A percentile compares a stretch with the other conserved stretches of the same genome.
These are phyloP conservation scores for Ogataea kodamae DNA, from an alignment of 805 yeast species.

Conservation along the genomic window DNA sequence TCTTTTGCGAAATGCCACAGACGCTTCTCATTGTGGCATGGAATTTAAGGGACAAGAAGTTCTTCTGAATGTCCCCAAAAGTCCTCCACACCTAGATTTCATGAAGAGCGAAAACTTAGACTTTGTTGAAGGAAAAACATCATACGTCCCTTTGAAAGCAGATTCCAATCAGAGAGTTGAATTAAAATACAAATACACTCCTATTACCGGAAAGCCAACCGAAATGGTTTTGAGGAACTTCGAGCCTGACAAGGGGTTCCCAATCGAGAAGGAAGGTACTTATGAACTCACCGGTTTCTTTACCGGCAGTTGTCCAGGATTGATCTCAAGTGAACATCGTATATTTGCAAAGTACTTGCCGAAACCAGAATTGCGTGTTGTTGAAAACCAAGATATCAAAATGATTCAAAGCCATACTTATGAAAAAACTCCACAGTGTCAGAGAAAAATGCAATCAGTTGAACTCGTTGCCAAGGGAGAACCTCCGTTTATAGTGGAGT, in stretches of 20 bases:
- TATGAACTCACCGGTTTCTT: conserved; percentile 39
- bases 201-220: conserved; percentile 21
- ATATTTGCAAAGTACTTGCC: conserved; percentile 29
- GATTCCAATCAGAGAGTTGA: conserved; percentile 30
- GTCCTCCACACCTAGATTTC: conserved; percentile 52
- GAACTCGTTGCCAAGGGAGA: conserved; percentile 51
- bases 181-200: conserved; percentile 33
- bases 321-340: conserved; percentile 21
- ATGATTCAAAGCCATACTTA: conserved; percentile 6
- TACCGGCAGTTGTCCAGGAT: conserved; percentile 47
- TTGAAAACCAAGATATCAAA: conserved; percentile 7
- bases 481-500: conserved; percentile 64
- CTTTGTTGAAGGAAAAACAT: conserved; percentile 59
- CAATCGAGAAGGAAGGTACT: conserved; percentile 39
- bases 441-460: conserved; percentile 22
- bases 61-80: conserved; percentile 63
- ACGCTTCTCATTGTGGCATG: conserved; percentile 77
- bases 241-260: conserved; percentile 28
- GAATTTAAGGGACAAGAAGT: conserved; percentile 61
- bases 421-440: conserved; percentile 22
- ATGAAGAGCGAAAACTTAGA: conserved; percentile 29
- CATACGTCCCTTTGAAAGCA: conserved; percentile 51
- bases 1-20: conserved; percentile 61
- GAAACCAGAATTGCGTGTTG: conserved; percentile 27
- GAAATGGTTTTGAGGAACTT: conserved; percentile 12